These are phyloP conservation scores for Cudoniella acicularis DNA, from an alignment of 495 filamentous ascomycete species.

Conservation along the genomic window DNA sequence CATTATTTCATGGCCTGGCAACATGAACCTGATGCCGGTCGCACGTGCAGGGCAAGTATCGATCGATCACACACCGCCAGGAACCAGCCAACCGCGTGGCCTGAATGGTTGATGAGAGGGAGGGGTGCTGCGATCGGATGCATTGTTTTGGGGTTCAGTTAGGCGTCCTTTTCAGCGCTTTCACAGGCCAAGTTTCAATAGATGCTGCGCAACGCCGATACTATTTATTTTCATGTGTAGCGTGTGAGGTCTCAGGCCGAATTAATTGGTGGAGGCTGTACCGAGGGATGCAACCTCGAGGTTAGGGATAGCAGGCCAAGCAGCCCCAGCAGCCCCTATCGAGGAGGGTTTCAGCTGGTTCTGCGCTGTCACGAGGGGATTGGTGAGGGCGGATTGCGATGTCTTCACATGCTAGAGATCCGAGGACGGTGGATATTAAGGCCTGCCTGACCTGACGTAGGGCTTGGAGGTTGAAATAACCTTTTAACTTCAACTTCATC, in stretches of 20 bases:
- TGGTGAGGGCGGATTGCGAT: neutral
- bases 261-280: neutral
- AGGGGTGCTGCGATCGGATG: neutral
- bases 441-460: neutral
- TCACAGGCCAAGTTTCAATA: neutral
- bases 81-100: neutral
- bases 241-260: neutral
- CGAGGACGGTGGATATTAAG: neutral
- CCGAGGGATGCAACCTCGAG: neutral
- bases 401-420: slow-evolving; percentile 9
- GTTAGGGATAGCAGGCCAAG: too few species aligned
- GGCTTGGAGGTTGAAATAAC: neutral
- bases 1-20: neutral
- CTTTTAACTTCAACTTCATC: neutral
- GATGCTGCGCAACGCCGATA: neutral
- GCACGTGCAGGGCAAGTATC: slow-evolving; percentile 4
- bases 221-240: too few species aligned
- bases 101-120: neutral
- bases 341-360: slow-evolving; percentile 7
- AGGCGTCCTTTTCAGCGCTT: neutral
- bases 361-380: slow-evolving; percentile 17
- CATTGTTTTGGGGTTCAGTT: neutral
- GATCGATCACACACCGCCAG: neutral
- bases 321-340: too few species aligned
- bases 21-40: neutral